A percentile compares a stretch with the other conserved stretches of the same genome.
phyloP scores from a whole-genome alignment of 1,284 basidiomycete species.

The Calocybe gambosa region DNA sequence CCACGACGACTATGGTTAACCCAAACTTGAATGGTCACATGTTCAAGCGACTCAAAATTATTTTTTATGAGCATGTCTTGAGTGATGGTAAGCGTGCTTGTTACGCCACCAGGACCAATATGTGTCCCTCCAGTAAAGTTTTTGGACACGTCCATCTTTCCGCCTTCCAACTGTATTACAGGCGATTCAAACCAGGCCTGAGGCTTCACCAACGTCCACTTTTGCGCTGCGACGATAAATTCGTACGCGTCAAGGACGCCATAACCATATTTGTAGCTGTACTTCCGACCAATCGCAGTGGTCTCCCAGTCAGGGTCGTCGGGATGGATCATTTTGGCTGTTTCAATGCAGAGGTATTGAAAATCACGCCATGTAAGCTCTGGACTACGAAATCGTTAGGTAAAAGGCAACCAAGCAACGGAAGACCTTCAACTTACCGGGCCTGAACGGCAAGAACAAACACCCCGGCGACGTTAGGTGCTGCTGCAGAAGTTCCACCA shows the following conservation, averaged over 20 bases:
- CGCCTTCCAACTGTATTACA: conserved; percentile 60
- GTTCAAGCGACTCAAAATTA: conserved; percentile 89
- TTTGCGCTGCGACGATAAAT: conserved; percentile 78
- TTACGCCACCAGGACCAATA: conserved; percentile 66
- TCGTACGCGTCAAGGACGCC: conserved; percentile 83
- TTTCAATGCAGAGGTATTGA: conserved; percentile 84
- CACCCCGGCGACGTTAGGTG: conserved; percentile 90
- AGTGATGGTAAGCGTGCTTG: conserved; percentile 66
- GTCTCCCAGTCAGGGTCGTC: conserved; percentile 94
- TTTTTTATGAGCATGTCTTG: conserved; percentile 60
- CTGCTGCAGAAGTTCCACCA: conserved; percentile 98
- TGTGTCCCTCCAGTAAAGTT: conserved; percentile 59
- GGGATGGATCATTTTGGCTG: conserved; percentile 76
- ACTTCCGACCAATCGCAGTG: conserved; percentile 74
- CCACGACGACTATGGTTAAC: conserved; percentile 84
- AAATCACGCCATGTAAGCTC: conserved; percentile 97
- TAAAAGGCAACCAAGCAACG: not conserved
- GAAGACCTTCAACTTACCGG: conserved; percentile 46
- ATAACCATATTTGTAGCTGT: conserved; percentile 97
- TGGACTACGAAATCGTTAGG: conserved; percentile 42
- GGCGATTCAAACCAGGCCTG: conserved; percentile 85
- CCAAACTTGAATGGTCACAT: conserved; percentile 91
- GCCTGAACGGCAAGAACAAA: conserved; percentile 83
- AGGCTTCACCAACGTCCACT: conserved; percentile 88
- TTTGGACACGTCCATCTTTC: conserved; percentile 48